Evolutionary conservation across 768 basidiomycete genomes (phyloP).

Genomic region (Calocybe gangraenosa): DNA sequence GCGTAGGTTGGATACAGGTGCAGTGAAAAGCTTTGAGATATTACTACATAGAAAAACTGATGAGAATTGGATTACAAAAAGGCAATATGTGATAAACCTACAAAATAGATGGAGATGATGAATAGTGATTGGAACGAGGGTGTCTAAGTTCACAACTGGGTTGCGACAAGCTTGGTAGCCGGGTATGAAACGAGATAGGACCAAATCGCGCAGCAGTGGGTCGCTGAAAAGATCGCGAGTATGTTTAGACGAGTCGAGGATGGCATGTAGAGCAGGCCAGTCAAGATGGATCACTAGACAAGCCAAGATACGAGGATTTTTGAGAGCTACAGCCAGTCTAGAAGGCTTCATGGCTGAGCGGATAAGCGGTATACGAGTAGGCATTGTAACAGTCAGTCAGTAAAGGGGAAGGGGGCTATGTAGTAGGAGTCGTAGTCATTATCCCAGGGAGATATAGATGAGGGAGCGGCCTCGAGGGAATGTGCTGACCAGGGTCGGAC

Average conservation of each 20-base stretch:
- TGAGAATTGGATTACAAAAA: conserved; percentile 11
- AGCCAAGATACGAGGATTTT: conserved; percentile 20
- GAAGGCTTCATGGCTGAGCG: not conserved
- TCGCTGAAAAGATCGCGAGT: conserved; percentile 26
- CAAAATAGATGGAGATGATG: conserved; percentile 61
- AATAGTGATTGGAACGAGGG: conserved; percentile 49
- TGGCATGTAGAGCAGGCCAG: conserved; percentile 35
- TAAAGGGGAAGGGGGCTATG: too few species aligned
- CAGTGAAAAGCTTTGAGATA: conserved; percentile 60
- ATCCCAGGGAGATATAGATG: too few species aligned
- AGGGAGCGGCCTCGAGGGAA: too few species aligned
- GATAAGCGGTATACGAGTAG: too few species aligned
- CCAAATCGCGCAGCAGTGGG: conserved; percentile 27
- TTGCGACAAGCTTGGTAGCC: conserved; percentile 46
- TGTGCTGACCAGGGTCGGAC: too few species aligned
- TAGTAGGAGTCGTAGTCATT: too few species aligned
- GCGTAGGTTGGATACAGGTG: conserved; percentile 73
- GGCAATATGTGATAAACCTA: conserved; percentile 32
- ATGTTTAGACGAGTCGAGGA: conserved; percentile 33
- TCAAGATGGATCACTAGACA: conserved; percentile 27
- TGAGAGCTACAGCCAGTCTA: conserved; percentile 7
- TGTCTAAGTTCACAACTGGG: conserved; percentile 34
- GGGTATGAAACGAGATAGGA: conserved; percentile 52
- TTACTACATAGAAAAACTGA: conserved; percentile 35
- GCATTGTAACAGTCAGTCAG: too few species aligned